A percentile compares a stretch with the other conserved stretches of the same genome.
phyloP scores from a whole-genome alignment of 2,329 filamentous ascomycete species.

The Phaeosphaeriaceae sp. region DNA sequence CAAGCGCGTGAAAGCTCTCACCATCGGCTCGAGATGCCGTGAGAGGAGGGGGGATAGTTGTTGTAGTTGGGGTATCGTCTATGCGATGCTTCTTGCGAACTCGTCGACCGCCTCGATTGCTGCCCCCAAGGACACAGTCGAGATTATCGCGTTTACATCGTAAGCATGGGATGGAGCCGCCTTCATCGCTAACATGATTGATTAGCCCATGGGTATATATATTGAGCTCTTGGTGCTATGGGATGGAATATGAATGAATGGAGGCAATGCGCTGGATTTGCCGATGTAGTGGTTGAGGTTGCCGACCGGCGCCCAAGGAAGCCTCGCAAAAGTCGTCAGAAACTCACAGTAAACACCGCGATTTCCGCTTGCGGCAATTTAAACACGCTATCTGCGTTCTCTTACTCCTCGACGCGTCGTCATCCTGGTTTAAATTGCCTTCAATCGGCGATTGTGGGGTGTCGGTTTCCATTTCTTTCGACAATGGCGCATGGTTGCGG shows the following conservation, averaged over 20 bases:
- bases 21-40: conserved; percentile 40
- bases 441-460: not conserved
- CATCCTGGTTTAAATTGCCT: conserved; percentile 7
- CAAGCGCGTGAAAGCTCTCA: conserved; percentile 43
- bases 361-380: conserved; percentile 49
- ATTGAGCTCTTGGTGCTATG: not conserved
- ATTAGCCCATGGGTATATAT: not conserved
- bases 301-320: conserved; percentile 6
- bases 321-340: not conserved
- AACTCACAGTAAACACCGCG: conserved; percentile 47
- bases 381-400: conserved; percentile 38
- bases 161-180: conserved; percentile 61
- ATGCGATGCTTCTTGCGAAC: conserved; percentile 58
- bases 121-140: conserved; percentile 65
- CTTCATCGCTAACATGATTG: conserved; percentile 49
- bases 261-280: not conserved
- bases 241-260: not conserved
- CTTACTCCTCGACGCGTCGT: conserved; percentile 27
- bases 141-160: conserved; percentile 64
- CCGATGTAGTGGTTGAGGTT: not conserved
- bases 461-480: not conserved
- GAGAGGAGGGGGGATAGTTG: conserved; percentile 30
- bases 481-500: not conserved
- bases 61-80: conserved; percentile 13
- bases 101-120: conserved; percentile 64